Base-by-base conservation (phyloP, 306 rosid genomes). In the Senna tora region DNA sequence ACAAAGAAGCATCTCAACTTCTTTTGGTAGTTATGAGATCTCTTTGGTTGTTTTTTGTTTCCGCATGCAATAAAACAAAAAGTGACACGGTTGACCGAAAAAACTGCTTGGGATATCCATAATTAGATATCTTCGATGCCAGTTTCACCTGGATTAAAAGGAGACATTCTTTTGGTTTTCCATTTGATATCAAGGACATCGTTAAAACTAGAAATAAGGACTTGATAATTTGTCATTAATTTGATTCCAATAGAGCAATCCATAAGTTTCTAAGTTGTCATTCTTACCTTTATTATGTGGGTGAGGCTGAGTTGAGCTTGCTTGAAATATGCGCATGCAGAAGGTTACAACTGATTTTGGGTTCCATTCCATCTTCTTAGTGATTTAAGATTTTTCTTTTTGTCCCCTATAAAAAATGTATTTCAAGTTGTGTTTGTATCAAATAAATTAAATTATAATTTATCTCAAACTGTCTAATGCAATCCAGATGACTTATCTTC, bases 401-500 rank as follows among this genome's bases (percentile, higher is more conserved):
- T 59, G 32, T 49, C 17, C 3, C 28, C 66, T 58, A 5, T 22
- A 22, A 21, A 6, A 59, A 64, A 63, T 47, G 17, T 71, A 17
- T 54, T 71, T 63, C 42, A 43, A 47, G 32, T 54, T 38, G 14
- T 61, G 57, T 16, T 1, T 7, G 49, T 41, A 6, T 25, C 58
- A 50, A 8, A 2, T 59, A 57, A 51, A 53, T 51, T 50, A 66
- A 49, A 51, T 22, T 49, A 17, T 46, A 32, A 58, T 76, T 17
- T 39, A 58, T 58, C 71, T 34, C 28, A 59, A 4, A 16, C 46
- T 32, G 5, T 66, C 36, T 71, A 51, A 52, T 65, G 53, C 65
- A 50, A 22, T 71, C 53, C 3, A 17, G 59, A 10, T 80, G 33
- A 66, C 53, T 10, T 47, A 14, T 50, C 62, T 71, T 74, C 72